Evolutionary conservation across 2,329 filamentous ascomycete species (phyloP), one percentile per base, ranked within the genome.

Genomic region (Clathrospora elynae): DNA sequence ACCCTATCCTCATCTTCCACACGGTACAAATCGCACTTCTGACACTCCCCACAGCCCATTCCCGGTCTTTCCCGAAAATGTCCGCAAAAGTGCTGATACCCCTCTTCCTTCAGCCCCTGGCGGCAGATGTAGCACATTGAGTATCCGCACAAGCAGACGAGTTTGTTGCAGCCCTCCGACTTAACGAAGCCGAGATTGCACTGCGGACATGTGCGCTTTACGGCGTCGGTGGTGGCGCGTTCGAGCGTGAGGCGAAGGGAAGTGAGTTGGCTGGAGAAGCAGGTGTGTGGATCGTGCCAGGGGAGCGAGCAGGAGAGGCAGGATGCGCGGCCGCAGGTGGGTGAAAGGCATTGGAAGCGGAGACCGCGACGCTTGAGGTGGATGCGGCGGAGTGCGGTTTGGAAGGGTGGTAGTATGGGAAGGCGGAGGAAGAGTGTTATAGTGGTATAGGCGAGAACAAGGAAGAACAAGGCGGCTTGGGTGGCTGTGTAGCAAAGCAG

Each of bases 61-160:
- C 91, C 90, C 0, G 87, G 88, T 49, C 87, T 81, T 7, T 88
- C 86, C 6, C 93, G 81, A 68, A 97, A 97, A 71, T 97, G 93
- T 66, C 96, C 88, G 68, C 93, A 99, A 64, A 96, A 99, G 71
- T 99, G 93, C 25, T 84, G 79, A 70, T 99, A 97, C 1, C 92
- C 91, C 66, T 91, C 86, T 2, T 74, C 47, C 35, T 81, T 75
- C 12, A 79, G 72, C n/a, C 74, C 71, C 28, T 71, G 65, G 26
- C 93, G 88, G 70, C 93, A 99, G 32, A 97, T 83, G 64, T 99
- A 99, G 69, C 93, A 99, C 92, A 97, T 97, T 58, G 88, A 87
- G 73, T 97, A 97, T 6, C 93, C 93, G 71, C 93, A 99, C 11
- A 90, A 85, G 66, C 93, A 97, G 5, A 90, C 92, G 26, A 99